These are phyloP conservation scores for Xylaria bambusicola DNA, from an alignment of 495 filamentous ascomycete genomes.

Conservation along the genomic window DNA sequence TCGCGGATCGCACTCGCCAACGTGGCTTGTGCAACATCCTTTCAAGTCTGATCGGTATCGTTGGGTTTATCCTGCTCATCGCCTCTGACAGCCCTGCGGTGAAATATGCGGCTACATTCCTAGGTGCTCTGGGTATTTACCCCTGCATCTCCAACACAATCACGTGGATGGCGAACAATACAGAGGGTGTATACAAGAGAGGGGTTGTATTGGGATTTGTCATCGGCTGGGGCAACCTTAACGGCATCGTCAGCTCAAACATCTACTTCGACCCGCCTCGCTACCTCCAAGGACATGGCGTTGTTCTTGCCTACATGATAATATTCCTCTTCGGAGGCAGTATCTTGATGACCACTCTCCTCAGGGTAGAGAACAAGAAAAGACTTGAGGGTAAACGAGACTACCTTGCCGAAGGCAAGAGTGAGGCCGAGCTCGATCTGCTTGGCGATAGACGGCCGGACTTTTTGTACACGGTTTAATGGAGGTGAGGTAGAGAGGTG, in stretches of 20 bases:
- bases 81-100: constrained; percentile 59
- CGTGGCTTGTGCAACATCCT: constrained; percentile 82
- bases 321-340: constrained; percentile 54
- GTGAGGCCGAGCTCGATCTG: constrained; percentile 57
- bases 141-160: constrained; percentile 92
- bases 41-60: constrained; percentile 68
- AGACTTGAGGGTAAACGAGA: constrained; percentile 67
- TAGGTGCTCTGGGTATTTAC: constrained; percentile 89
- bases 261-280: constrained; percentile 55
- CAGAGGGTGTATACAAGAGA: constrained; percentile 89
- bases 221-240: constrained; percentile 92
- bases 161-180: constrained; percentile 86
- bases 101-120: constrained; percentile 81
- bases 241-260: constrained; percentile 80
- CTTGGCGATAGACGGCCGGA: constrained; percentile 75
- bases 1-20: constrained; percentile 75
- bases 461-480: constrained; percentile 73
- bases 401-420: constrained; percentile 62
- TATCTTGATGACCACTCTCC: constrained; percentile 63
- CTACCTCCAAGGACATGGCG: constrained; percentile 48
- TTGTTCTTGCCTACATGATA: constrained; percentile 53
- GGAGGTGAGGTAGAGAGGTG: too few relatives aligned
- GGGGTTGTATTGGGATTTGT: constrained; percentile 85
- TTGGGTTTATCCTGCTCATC: constrained; percentile 80
- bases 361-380: constrained; percentile 65